Conservation (phyloP, 257 asterid species). For the Asclepias syriaca region DNA sequence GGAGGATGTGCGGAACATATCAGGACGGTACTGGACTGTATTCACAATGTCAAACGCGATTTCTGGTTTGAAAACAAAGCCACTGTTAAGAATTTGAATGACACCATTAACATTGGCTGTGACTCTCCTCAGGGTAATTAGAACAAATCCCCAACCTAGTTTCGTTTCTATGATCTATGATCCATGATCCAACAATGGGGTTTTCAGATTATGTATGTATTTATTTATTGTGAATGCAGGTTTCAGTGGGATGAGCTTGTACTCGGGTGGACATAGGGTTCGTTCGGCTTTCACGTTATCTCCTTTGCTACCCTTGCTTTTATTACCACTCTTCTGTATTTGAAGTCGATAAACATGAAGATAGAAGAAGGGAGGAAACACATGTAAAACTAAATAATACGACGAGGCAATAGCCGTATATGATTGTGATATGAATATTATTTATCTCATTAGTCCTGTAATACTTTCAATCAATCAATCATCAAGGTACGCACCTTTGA, state of each 20-base stretch:
- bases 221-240: slow-evolving; percentile 17
- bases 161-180: no score
- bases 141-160: no score
- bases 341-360: background rate
- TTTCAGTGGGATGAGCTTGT: slow-evolving; percentile 34
- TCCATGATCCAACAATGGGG: no score
- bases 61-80: slow-evolving; percentile 44
- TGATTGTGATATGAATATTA: no score
- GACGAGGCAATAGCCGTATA: background rate
- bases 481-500: no score
- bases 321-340: slow-evolving; percentile 8
- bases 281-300: slow-evolving; percentile 17
- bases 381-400: background rate
- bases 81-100: slow-evolving; percentile 27
- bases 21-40: slow-evolving; percentile 35
- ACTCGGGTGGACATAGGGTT: slow-evolving; percentile 12
- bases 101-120: slow-evolving; percentile 38
- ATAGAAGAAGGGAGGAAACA: background rate
- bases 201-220: no score
- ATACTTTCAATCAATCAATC: no score
- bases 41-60: slow-evolving; percentile 35
- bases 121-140: slow-evolving; percentile 19
- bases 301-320: slow-evolving; percentile 8
- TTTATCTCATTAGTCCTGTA: no score
- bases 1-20: slow-evolving; percentile 47